phyloP scores from a whole-genome alignment of 441 rosid genomes.

The Omphalea diandra region DNA sequence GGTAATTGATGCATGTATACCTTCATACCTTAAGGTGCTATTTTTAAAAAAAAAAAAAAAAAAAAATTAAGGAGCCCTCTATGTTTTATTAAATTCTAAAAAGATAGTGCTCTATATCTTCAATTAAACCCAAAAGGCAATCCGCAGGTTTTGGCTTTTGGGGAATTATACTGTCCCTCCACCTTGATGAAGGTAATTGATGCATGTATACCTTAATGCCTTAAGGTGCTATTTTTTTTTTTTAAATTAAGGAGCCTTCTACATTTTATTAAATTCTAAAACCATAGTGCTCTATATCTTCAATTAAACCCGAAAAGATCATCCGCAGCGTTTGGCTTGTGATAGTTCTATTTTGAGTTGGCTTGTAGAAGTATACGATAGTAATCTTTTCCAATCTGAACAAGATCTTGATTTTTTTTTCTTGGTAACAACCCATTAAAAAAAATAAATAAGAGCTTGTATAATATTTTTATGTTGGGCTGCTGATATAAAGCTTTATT shows the following conservation, averaged over 20 bases:
- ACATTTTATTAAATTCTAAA: constrained; percentile 1
- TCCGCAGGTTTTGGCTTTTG: too few relatives aligned
- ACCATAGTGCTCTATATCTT: too few relatives aligned
- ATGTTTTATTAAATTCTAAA: not conserved
- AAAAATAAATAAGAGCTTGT: not conserved
- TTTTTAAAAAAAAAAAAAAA: too few relatives aligned
- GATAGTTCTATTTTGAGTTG: not conserved
- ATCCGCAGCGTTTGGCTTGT: not conserved
- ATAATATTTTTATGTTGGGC: not conserved
- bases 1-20: constrained; percentile 39
- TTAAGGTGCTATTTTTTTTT: not conserved
- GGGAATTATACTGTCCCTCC: constrained; percentile 84
- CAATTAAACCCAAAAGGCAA: too few relatives aligned
- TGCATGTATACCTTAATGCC: not conserved
- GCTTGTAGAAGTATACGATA: not conserved
- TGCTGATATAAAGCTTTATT: too few relatives aligned
- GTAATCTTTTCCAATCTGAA: not conserved
- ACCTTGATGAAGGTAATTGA: constrained; percentile 75
- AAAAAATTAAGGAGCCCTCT: not conserved
- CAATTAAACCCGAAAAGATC: not conserved
- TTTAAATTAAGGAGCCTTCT: not conserved
- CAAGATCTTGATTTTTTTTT: not conserved
- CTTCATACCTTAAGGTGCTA: not conserved
- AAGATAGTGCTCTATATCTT: too few relatives aligned
- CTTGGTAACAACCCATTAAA: not conserved